Evolutionary conservation across 345 rosid genomes (phyloP).

Genomic region (Angophora floribunda): DNA sequence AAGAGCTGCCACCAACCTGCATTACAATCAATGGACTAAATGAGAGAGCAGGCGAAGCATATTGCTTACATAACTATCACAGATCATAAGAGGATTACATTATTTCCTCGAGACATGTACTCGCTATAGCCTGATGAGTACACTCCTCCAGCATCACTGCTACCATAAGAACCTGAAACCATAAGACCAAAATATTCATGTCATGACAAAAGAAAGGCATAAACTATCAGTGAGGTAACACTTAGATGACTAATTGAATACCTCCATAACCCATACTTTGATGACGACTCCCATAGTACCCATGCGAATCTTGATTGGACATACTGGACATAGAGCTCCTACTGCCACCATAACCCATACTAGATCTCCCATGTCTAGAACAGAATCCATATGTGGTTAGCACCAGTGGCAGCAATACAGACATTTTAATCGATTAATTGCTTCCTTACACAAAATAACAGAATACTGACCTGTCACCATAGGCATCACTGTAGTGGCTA

Average conservation of each 20-base stretch:
- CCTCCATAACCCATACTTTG: slow-evolving; percentile 80
- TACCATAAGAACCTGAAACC: slow-evolving; percentile 66
- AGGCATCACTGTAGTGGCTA: slow-evolving; percentile 73
- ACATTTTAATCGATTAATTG: background rate
- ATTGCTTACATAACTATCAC: background rate
- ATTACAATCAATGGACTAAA: background rate
- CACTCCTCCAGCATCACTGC: slow-evolving; percentile 69
- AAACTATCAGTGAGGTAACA: background rate
- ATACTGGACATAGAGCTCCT: slow-evolving; percentile 56
- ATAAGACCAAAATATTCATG: background rate
- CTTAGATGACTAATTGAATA: slow-evolving; percentile 3
- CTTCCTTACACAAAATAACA: background rate
- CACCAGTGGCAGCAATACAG: background rate
- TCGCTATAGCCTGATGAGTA: slow-evolving; percentile 77
- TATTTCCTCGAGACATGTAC: slow-evolving; percentile 62
- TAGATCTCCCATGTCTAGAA: slow-evolving; percentile 73
- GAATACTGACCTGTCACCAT: slow-evolving; percentile 63
- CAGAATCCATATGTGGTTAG: background rate
- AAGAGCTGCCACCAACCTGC: slow-evolving; percentile 88
- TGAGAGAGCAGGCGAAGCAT: background rate
- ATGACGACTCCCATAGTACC: slow-evolving; percentile 62
- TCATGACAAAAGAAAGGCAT: background rate
- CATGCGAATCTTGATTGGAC: slow-evolving; percentile 58
- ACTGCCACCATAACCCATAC: slow-evolving; percentile 71
- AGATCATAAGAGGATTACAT: slow-evolving; percentile 32